phyloP scores from a whole-genome alignment of 352 stramenopile species.

The Peronospora farinosa region DNA sequence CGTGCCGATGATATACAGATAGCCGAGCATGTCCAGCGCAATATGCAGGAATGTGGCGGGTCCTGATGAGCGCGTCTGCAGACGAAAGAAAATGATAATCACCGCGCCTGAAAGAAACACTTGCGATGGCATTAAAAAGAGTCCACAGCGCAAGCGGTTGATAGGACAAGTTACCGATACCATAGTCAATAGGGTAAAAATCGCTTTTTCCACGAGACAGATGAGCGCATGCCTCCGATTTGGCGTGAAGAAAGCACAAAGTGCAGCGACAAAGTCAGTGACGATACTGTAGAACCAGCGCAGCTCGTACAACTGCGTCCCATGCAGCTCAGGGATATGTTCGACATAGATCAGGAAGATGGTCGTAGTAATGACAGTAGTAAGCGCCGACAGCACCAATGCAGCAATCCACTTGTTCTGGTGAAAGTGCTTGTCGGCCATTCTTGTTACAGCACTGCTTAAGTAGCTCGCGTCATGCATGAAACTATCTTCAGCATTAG shows the following conservation, averaged over 20 bases:
- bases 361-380: slow-evolving; percentile 27
- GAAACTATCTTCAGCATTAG: slow-evolving; percentile 14
- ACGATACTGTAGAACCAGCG: slow-evolving; percentile 53
- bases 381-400: slow-evolving; percentile 30
- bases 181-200: slow-evolving; percentile 64
- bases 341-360: slow-evolving; percentile 39
- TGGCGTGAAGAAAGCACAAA: slow-evolving; percentile 51
- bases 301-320: slow-evolving; percentile 49
- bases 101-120: slow-evolving; percentile 48
- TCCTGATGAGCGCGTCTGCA: slow-evolving; percentile 27
- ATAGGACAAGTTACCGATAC: slow-evolving; percentile 60
- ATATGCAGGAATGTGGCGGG: slow-evolving; percentile 36
- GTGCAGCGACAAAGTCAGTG: slow-evolving; percentile 49
- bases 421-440: slow-evolving; percentile 35
- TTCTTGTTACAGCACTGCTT: slow-evolving; percentile 28
- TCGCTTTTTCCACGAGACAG: slow-evolving; percentile 55
- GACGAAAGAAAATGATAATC: slow-evolving; percentile 50
- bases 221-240: slow-evolving; percentile 68
- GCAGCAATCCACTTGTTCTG: slow-evolving; percentile 49
- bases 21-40: slow-evolving; percentile 57
- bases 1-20: slow-evolving; percentile 62
- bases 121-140: slow-evolving; percentile 40
- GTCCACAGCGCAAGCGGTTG: slow-evolving; percentile 62
- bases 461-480: slow-evolving; percentile 25
- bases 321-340: slow-evolving; percentile 38